phyloP scores from a whole-genome alignment of 2,329 filamentous ascomycete species.

The Raffaelea albimanens region DNA sequence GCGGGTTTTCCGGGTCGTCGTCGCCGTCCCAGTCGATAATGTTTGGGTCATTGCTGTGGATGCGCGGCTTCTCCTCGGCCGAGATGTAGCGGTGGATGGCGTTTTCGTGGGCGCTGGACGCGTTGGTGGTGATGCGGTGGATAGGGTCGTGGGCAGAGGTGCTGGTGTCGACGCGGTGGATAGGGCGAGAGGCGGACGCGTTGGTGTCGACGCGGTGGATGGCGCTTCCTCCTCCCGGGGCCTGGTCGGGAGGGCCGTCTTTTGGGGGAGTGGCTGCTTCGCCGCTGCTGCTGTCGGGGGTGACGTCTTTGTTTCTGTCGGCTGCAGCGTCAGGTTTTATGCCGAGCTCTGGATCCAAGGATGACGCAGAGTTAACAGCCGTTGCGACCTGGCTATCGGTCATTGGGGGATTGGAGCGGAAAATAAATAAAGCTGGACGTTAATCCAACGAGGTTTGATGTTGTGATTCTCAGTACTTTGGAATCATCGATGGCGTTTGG shows the following conservation, averaged over 20 bases:
- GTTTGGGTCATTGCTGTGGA: background rate
- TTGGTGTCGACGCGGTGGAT: background rate
- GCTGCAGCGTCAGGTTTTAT: background rate
- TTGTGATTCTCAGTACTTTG: too few species aligned
- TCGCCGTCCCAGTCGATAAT: constrained; percentile 3
- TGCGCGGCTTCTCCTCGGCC: background rate
- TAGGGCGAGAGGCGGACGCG: too few species aligned
- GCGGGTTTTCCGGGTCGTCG: constrained; percentile 4
- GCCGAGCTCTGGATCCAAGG: background rate
- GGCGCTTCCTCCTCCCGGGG: too few species aligned
- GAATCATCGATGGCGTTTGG: too few species aligned
- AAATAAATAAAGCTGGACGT: background rate
- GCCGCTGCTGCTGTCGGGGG: background rate
- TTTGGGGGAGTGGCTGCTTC: background rate
- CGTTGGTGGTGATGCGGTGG: too few species aligned
- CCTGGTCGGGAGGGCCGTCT: too few species aligned
- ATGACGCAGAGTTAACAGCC: background rate
- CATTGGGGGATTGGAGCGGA: background rate
- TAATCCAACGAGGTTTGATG: too few species aligned
- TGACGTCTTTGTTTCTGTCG: background rate
- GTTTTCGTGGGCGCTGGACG: background rate
- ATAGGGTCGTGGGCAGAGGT: too few species aligned
- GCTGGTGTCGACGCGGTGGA: too few species aligned
- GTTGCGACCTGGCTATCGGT: background rate
- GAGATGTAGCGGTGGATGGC: background rate